Evolutionary conservation across 2,329 filamentous ascomycete species (phyloP).

Genomic region (Fusarium drepaniforme): DNA sequence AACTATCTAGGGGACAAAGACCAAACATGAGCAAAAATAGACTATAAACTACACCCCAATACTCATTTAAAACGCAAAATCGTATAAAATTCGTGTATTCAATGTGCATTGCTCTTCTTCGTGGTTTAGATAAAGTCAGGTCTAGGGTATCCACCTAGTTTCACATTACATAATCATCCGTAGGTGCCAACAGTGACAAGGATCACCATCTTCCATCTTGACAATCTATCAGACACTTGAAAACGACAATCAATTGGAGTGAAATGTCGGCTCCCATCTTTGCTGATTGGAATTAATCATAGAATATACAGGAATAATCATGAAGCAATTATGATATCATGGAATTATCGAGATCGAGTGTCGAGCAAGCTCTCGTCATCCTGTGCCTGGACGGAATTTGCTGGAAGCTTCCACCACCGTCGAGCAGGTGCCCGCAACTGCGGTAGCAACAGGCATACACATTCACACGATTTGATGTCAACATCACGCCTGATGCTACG

Average conservation of each 20-base stretch:
- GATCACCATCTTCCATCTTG: background rate
- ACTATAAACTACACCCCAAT: background rate
- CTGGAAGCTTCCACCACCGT: constrained; percentile 39
- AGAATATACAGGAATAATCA: background rate
- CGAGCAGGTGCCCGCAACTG: constrained; percentile 32
- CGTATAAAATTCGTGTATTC: background rate
- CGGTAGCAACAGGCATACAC: constrained; percentile 8
- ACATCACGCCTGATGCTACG: constrained; percentile 8
- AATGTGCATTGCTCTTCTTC: background rate
- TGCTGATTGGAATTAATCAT: no score
- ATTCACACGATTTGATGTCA: constrained; percentile 31
- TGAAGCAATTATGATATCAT: background rate
- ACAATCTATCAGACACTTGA: background rate
- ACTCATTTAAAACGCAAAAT: background rate
- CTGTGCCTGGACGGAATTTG: background rate
- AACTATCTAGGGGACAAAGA: background rate
- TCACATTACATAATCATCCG: background rate
- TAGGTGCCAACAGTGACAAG: background rate
- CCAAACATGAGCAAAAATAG: background rate
- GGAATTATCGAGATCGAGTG: background rate
- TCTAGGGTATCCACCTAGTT: background rate
- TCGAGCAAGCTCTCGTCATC: background rate
- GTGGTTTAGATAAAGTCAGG: background rate
- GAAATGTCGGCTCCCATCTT: background rate
- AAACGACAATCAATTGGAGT: background rate